Conservation (phyloP, 352 stramenopile genomes). For the Phytophthora macrochlamydospora region DNA sequence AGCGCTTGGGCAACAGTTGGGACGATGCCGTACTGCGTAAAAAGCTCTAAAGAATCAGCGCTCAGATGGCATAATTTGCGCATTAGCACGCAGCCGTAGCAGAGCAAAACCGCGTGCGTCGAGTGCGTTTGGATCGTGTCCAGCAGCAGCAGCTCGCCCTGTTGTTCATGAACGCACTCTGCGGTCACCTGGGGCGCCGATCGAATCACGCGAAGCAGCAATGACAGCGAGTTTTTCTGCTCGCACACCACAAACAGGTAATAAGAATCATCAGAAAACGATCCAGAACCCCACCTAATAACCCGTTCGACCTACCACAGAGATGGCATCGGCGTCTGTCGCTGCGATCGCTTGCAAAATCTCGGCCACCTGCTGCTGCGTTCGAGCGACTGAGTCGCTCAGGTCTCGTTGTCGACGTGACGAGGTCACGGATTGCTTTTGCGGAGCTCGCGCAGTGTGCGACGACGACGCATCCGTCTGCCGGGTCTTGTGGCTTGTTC, state of each 20-base stretch:
- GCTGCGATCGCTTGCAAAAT: conserved; percentile 51
- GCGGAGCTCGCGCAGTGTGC: conserved; percentile 12
- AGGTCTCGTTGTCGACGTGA: conserved; percentile 44
- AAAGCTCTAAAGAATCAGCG: conserved; percentile 62
- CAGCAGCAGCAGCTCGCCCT: conserved; percentile 60
- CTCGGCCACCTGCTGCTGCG: conserved; percentile 60
- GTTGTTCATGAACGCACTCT: conserved; percentile 65
- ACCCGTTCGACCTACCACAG: conserved; percentile 40
- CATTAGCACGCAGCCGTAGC: conserved; percentile 77
- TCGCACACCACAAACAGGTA: neutral
- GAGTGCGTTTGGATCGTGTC: conserved; percentile 61
- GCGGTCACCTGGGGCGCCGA: conserved; percentile 68
- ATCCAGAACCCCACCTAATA: neutral
- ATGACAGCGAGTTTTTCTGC: conserved; percentile 74
- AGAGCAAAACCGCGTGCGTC: conserved; percentile 71
- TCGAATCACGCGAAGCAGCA: conserved; percentile 64
- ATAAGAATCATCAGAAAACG: neutral
- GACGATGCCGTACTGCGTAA: conserved; percentile 70
- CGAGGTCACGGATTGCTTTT: conserved; percentile 16
- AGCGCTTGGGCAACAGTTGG: conserved; percentile 50
- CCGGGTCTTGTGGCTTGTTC: conserved; percentile 14
- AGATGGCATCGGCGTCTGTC: conserved; percentile 42
- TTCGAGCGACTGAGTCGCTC: conserved; percentile 51
- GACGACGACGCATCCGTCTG: conserved; percentile 13
- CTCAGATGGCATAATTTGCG: conserved; percentile 78